phyloP scores from a whole-genome alignment of 352 stramenopile species.

The Labyrinthula sp. region DNA sequence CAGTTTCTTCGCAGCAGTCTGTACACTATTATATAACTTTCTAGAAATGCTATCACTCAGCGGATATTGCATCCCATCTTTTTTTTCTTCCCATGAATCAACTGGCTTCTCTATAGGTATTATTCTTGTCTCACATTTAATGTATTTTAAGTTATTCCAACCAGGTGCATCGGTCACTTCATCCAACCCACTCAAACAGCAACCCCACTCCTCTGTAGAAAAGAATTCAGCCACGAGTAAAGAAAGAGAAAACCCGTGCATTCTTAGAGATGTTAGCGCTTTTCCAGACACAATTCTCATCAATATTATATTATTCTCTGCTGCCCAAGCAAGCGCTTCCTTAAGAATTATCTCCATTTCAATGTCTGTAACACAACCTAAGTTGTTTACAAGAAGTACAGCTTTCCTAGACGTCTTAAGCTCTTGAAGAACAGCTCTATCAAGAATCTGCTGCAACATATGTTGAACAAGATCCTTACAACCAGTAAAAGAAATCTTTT shows the following conservation, averaged over 20 bases:
- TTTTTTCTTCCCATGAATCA: background rate
- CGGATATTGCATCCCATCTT: background rate
- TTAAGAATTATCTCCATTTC: conserved; percentile 77
- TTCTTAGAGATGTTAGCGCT: conserved; percentile 92
- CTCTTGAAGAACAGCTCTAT: conserved; percentile 2
- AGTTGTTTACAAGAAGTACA: conserved; percentile 81
- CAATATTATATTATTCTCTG: conserved; percentile 44
- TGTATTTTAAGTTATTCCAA: conserved; percentile 18
- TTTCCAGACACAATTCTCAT: conserved; percentile 64
- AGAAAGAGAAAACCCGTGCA: conserved; percentile 73
- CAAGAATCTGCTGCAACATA: conserved; percentile 17
- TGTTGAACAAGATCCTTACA: conserved; percentile 39
- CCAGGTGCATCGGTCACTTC: conserved; percentile 20
- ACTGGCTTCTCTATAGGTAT: too few species aligned
- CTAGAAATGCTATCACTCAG: background rate
- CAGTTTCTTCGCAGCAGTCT: conserved; percentile 47
- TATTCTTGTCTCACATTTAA: background rate
- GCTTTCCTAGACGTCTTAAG: conserved; percentile 8
- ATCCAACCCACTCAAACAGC: conserved; percentile 17
- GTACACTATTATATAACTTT: conserved; percentile 36
- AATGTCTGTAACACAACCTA: conserved; percentile 75
- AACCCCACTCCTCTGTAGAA: conserved; percentile 30
- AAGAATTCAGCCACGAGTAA: conserved; percentile 43
- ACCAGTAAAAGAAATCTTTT: conserved; percentile 39
- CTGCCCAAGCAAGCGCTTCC: conserved; percentile 45